phyloP scores from a whole-genome alignment of 2,329 filamentous ascomycete genomes.

The Penicillium hordei region DNA sequence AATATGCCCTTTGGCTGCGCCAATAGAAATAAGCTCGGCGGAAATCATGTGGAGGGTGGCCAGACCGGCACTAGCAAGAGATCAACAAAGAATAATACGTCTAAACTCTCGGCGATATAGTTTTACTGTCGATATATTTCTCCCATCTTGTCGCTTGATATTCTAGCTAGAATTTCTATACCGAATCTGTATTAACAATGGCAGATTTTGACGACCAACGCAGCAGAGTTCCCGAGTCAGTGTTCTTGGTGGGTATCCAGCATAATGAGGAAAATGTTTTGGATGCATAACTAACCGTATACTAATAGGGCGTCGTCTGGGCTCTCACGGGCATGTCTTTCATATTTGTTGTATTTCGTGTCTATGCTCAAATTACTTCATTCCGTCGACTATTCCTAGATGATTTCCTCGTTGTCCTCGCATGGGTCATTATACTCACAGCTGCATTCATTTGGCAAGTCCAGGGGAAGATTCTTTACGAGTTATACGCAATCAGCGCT shows the following conservation, averaged over 20 bases:
- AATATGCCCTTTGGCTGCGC: not conserved
- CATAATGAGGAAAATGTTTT: no score
- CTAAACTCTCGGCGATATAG: not conserved
- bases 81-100: not conserved
- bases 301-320: slow-evolving; percentile 12
- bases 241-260: slow-evolving; percentile 5
- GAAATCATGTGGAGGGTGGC: not conserved
- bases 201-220: not conserved
- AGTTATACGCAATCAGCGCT: slow-evolving; percentile 9
- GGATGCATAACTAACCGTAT: not conserved
- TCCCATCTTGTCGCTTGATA: not conserved
- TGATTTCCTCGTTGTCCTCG: slow-evolving; percentile 14
- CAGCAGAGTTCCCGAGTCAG: slow-evolving; percentile 2
- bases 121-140: not conserved
- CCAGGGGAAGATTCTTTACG: slow-evolving; percentile 12
- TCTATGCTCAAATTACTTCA: slow-evolving; percentile 9
- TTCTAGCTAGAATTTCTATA: no score
- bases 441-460: slow-evolving; percentile 20
- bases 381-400: slow-evolving; percentile 19
- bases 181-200: not conserved
- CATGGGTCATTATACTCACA: slow-evolving; percentile 20
- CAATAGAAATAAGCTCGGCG: not conserved
- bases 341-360: slow-evolving; percentile 12
- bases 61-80: not conserved
- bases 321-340: slow-evolving; percentile 13